These are phyloP conservation scores for Citrullus amarus DNA, from an alignment of 306 rosid genomes.

Conservation along the genomic window DNA sequence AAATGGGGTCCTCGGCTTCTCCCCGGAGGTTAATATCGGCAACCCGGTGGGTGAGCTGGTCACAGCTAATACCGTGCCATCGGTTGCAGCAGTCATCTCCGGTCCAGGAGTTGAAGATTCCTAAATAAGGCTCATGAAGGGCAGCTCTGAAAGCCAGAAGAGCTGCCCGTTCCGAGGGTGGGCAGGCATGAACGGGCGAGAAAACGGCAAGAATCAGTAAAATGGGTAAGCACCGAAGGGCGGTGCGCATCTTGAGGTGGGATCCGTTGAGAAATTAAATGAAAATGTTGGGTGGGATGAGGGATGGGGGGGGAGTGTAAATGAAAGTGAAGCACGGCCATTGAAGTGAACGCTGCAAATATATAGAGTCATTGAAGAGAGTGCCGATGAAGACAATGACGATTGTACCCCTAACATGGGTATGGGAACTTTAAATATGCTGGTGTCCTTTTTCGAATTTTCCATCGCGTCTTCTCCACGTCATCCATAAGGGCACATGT, in stretches of 20 bases:
- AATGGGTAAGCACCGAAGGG: not conserved
- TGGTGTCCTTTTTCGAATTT: slow-evolving; percentile 13
- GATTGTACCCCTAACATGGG: slow-evolving; percentile 39
- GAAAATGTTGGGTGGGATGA: not conserved
- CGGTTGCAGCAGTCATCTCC: slow-evolving; percentile 70
- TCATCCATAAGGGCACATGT: not conserved
- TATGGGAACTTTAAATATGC: not conserved
- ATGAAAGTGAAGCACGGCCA: slow-evolving; percentile 3
- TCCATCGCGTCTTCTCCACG: slow-evolving; percentile 12
- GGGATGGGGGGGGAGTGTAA: no score
- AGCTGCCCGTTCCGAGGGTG: slow-evolving; percentile 62
- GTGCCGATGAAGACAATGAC: slow-evolving; percentile 16
- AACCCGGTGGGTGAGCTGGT: slow-evolving; percentile 40
- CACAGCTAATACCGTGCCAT: slow-evolving; percentile 91
- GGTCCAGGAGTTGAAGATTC: slow-evolving; percentile 73
- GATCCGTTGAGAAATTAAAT: not conserved
- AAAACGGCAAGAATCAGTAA: slow-evolving; percentile 3
- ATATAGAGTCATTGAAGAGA: not conserved
- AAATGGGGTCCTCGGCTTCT: slow-evolving; percentile 72
- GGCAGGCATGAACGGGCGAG: slow-evolving; percentile 36
- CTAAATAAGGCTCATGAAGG: slow-evolving; percentile 51
- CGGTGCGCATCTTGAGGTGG: slow-evolving; percentile 17
- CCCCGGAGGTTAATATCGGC: slow-evolving; percentile 94
- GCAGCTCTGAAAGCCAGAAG: slow-evolving; percentile 57
- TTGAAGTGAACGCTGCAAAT: slow-evolving; percentile 4